Evolutionary conservation across 257 asterid genomes (phyloP).

Genomic region (Coffea canephora): DNA sequence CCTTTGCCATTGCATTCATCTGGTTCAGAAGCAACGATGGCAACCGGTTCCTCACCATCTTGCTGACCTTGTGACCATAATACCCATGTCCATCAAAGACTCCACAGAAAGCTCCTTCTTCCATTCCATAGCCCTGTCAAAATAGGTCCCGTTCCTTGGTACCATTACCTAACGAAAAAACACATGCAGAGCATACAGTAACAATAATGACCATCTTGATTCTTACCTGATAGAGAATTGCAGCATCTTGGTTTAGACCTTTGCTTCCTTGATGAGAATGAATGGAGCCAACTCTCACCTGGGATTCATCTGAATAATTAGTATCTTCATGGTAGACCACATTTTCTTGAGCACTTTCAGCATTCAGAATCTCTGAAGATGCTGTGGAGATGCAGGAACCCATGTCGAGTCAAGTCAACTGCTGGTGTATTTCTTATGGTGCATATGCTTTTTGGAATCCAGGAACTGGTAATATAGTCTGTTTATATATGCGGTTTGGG

Average conservation of each 20-base stretch:
- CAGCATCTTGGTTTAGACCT: slow-evolving; percentile 75
- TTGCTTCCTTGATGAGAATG: slow-evolving; percentile 63
- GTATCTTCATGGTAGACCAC: slow-evolving; percentile 38
- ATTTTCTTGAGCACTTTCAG: slow-evolving; percentile 57
- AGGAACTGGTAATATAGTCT: neutral
- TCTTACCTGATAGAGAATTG: slow-evolving; percentile 63
- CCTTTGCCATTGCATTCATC: slow-evolving; percentile 36
- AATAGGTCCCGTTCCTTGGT: slow-evolving; percentile 7
- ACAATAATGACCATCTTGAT: neutral
- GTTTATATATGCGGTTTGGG: slow-evolving; percentile 40
- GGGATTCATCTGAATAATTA: slow-evolving; percentile 17
- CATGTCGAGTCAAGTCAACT: slow-evolving; percentile 29
- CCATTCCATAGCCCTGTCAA: slow-evolving; percentile 66
- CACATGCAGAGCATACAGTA: neutral
- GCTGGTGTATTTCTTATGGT: slow-evolving; percentile 20
- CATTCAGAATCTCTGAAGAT: slow-evolving; percentile 57
- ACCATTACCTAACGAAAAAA: neutral
- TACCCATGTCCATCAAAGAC: slow-evolving; percentile 90
- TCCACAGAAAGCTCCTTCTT: slow-evolving; percentile 58
- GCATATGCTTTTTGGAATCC: slow-evolving; percentile 26
- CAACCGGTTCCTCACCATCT: slow-evolving; percentile 60
- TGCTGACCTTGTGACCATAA: slow-evolving; percentile 69
- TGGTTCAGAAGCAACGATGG: slow-evolving; percentile 59
- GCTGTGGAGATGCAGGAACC: slow-evolving; percentile 63
- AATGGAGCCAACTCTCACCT: slow-evolving; percentile 43